Conservation (phyloP, 164 flowering plant genomes). For the Vitis labrusca region DNA sequence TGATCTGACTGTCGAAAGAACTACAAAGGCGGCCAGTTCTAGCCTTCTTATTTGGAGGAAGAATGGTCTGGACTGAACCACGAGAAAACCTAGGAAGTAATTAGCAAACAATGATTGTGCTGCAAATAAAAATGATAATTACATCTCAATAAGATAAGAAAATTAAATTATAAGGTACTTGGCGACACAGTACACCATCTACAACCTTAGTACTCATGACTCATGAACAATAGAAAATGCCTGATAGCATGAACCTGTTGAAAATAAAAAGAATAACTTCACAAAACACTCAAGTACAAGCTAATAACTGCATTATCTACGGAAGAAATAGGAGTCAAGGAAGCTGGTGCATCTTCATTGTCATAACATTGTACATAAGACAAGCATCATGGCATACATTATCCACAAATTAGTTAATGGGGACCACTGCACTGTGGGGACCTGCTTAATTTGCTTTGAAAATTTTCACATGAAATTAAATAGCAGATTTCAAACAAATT, state of each 20-base stretch:
- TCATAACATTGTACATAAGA: neutral
- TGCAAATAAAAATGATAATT: neutral
- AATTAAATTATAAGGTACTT: neutral
- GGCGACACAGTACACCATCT: neutral
- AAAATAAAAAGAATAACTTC: neutral
- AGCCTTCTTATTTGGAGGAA: conserved; percentile 66
- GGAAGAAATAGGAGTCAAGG: no score
- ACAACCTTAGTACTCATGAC: neutral
- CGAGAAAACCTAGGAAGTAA: conserved; percentile 72
- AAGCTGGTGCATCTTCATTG: no score
- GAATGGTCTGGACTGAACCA: conserved; percentile 80
- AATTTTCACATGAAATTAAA: neutral
- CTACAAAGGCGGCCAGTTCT: conserved; percentile 75
- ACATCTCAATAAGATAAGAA: neutral
- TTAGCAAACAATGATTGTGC: neutral
- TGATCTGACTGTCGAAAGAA: conserved; percentile 72
- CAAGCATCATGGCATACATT: neutral
- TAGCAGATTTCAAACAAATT: neutral
- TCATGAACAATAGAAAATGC: neutral
- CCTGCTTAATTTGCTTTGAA: neutral
- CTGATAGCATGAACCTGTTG: no score
- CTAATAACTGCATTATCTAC: neutral
- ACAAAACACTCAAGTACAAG: neutral
- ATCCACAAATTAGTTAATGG: neutral
- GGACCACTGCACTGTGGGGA: neutral